Evolutionary conservation across 192 early-diverging fungal species (phyloP).

Genomic region (Backusella psychrophila): DNA sequence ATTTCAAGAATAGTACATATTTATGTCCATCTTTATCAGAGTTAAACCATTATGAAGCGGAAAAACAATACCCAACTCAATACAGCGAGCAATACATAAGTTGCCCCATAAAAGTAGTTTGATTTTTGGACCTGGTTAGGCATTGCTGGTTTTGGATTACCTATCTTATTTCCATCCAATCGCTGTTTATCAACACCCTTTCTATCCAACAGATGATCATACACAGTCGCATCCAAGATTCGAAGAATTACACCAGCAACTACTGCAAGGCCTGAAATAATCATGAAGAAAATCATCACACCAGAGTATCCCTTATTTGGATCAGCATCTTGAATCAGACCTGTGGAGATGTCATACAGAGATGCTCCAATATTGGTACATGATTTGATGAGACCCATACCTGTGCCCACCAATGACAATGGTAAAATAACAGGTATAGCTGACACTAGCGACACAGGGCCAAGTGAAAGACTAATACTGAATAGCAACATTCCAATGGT

Average conservation of each 20-base stretch:
- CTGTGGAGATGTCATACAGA: conserved; percentile 60
- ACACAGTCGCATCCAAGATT: conserved; percentile 21
- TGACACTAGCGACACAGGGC: conserved; percentile 56
- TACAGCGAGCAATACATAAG: conserved; percentile 1
- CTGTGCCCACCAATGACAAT: conserved; percentile 53
- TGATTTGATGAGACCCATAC: conserved; percentile 64
- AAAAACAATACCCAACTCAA: conserved; percentile 30
- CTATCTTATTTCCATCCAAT: conserved; percentile 4
- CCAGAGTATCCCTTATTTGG: conserved; percentile 30
- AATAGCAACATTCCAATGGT: conserved; percentile 57
- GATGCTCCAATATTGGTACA: conserved; percentile 58
- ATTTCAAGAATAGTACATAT: background rate
- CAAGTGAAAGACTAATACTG: conserved; percentile 55
- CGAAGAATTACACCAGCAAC: conserved; percentile 12
- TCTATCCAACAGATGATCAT: conserved; percentile 26
- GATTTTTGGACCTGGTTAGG: background rate
- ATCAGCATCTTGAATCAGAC: conserved; percentile 52
- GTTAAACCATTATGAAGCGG: conserved; percentile 12
- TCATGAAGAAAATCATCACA: conserved; percentile 33
- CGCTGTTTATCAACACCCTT: background rate
- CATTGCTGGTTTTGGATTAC: background rate
- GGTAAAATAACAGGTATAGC: conserved; percentile 57
- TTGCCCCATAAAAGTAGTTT: conserved; percentile 26
- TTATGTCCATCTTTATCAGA: background rate
- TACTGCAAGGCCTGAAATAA: conserved; percentile 11